phyloP scores from a whole-genome alignment of 1,284 basidiomycete genomes.

The Apiotrichum brassicae region DNA sequence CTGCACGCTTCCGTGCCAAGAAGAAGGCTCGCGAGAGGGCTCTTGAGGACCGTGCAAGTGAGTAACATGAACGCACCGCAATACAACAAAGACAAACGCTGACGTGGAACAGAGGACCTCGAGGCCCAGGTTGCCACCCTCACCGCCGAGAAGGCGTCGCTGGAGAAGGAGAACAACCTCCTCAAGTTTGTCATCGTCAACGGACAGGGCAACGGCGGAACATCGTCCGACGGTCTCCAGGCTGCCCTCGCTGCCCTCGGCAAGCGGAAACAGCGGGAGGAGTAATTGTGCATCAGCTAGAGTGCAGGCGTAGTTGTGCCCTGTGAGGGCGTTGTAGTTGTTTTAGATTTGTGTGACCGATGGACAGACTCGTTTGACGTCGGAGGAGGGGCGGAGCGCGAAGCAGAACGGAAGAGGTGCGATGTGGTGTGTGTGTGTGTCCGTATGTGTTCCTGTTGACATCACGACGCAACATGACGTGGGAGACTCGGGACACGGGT shows the following conservation, averaged over 20 bases:
- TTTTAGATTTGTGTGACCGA: too few relatives aligned
- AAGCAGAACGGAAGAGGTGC: too few relatives aligned
- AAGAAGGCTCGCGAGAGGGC: slow-evolving; percentile 98
- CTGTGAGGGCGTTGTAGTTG: too few relatives aligned
- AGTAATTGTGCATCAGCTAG: slow-evolving; percentile 15
- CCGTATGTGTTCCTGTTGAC: too few relatives aligned
- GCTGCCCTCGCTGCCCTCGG: slow-evolving; percentile 31
- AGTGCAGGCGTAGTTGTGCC: slow-evolving; percentile 20
- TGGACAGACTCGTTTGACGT: too few relatives aligned
- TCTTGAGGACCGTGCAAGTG: slow-evolving; percentile 71
- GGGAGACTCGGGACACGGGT: too few relatives aligned
- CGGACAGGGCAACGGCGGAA: slow-evolving; percentile 57
- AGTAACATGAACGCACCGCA: slow-evolving; percentile 3
- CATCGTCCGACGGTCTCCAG: slow-evolving; percentile 33
- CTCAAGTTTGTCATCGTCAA: slow-evolving; percentile 87
- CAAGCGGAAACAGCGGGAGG: slow-evolving; percentile 32
- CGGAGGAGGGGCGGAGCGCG: too few relatives aligned
- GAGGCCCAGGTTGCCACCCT: slow-evolving; percentile 73
- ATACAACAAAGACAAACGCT: not conserved
- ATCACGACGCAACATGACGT: too few relatives aligned
- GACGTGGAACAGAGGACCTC: slow-evolving; percentile 59
- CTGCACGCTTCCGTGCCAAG: slow-evolving; percentile 94
- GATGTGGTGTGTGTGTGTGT: too few relatives aligned
- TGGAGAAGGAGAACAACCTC: slow-evolving; percentile 91
- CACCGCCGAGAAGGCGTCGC: slow-evolving; percentile 81